phyloP scores from a whole-genome alignment of 257 asterid genomes.

The Agastache rugosa region DNA sequence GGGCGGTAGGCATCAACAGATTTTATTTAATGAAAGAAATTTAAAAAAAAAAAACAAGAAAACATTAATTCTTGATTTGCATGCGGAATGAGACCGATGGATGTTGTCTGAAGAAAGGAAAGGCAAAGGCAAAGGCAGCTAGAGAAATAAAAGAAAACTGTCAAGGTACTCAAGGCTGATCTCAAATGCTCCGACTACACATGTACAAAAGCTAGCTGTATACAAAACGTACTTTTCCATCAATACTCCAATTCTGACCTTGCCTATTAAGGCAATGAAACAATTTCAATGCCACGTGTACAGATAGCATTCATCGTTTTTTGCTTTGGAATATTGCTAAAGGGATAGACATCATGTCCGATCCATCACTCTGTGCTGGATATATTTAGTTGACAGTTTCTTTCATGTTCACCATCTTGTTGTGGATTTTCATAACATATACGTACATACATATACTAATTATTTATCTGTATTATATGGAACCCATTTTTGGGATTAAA shows the following conservation, averaged over 20 bases:
- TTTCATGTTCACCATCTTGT: not conserved
- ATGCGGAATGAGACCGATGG: conserved; percentile 29
- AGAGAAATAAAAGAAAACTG: conserved; percentile 37
- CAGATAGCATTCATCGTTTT: not conserved
- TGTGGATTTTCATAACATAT: not conserved
- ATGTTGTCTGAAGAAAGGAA: conserved; percentile 41
- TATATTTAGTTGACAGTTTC: not conserved
- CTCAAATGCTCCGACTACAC: conserved; percentile 37
- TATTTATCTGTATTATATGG: too few species aligned
- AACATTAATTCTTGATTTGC: conserved; percentile 31
- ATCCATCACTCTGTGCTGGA: conserved; percentile 32
- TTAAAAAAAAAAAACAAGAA: too few species aligned
- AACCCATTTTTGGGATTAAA: not conserved
- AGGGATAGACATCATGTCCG: not conserved
- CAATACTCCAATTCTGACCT: conserved; percentile 25
- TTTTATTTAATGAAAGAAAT: not conserved
- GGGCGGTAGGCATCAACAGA: not conserved
- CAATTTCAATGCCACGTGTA: conserved; percentile 25
- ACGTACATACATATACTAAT: too few species aligned
- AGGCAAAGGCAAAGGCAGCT: conserved; percentile 1
- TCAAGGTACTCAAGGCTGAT: conserved; percentile 44
- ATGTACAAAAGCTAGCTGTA: conserved; percentile 35
- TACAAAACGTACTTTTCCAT: conserved; percentile 33
- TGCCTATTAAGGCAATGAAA: conserved; percentile 40
- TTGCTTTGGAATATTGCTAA: conserved; percentile 29